Evolutionary conservation across 257 asterid genomes (phyloP).

Genomic region (Striga asiatica): DNA sequence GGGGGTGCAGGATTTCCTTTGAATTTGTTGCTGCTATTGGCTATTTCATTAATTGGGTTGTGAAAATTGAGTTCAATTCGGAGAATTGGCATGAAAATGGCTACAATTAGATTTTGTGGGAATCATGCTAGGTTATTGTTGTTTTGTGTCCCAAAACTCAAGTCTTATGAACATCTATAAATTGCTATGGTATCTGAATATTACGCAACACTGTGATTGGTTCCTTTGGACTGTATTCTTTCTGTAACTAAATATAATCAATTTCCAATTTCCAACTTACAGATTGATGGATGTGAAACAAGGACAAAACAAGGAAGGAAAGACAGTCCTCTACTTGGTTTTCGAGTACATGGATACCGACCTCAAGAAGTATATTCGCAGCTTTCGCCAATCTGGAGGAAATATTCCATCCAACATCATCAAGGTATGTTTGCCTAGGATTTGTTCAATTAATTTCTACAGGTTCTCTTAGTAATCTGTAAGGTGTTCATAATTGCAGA

Average conservation of each 20-base stretch:
- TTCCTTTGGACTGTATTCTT: too few species aligned
- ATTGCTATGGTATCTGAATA: too few species aligned
- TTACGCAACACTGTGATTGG: too few species aligned
- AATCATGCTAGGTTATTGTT: too few species aligned
- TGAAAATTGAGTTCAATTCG: too few species aligned
- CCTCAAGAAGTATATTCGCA: conserved; percentile 74
- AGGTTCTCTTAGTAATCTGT: too few species aligned
- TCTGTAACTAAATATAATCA: not conserved
- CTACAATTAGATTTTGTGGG: too few species aligned
- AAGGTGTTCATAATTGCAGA: conserved; percentile 33
- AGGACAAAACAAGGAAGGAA: conserved; percentile 83
- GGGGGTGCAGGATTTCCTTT: not conserved
- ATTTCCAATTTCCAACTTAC: not conserved
- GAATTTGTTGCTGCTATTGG: not conserved
- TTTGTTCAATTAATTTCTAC: too few species aligned
- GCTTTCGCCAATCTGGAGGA: conserved; percentile 46
- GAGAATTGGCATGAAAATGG: too few species aligned
- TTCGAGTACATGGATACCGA: conserved; percentile 96
- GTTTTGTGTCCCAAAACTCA: too few species aligned
- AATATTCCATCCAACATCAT: conserved; percentile 34
- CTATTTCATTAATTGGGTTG: not conserved
- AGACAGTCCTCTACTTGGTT: conserved; percentile 78
- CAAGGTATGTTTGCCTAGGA: conserved; percentile 37
- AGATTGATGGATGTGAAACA: conserved; percentile 91
- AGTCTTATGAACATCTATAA: too few species aligned